Evolutionary conservation across 257 asterid genomes (phyloP), one percentile per base, ranked within the genome.

Genomic region (Solanum appendiculatum): DNA sequence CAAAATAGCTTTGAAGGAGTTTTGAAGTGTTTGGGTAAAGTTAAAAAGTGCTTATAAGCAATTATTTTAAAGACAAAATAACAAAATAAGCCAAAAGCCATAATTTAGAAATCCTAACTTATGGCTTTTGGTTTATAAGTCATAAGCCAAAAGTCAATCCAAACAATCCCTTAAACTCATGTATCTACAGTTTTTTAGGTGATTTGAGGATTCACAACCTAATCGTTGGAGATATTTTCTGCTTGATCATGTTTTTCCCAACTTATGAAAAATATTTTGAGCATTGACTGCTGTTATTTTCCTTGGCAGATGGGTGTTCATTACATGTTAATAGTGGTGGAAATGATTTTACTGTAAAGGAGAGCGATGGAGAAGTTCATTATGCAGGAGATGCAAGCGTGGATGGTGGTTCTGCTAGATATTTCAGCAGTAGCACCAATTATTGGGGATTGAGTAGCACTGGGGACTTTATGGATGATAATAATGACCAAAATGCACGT

Each of bases 381-480:
- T 96, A 92, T 84, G 98, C 94, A 90, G 99, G 98, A 91, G 99
- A 96, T 88, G 86, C 84, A 51, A 86, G 64, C 15, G 91, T 88
- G 27, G 95, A 94, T 73, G 94, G 93, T 86, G 95, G 95, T 87
- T 68, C 92, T 39, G 93, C 94, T 46, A 88, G 87, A 86, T 96
- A 90, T 90, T 92, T 87, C 86, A 88, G 87, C 58, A 84, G 75
- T 54, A 63, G 37, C 73, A 83, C 54, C 70, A 93, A 85, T 56
- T 74, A 84, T 89, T 96, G 99, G 98, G 98, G 98, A 82, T 94
- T 94, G 90, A 92, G 94, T 78, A 96, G 99, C 91, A 92, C 96
- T 5, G 97, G 99, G 13, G 98, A 95, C 92, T 96, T 96, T 93
- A 86, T 96, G 93, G 98, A 96, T 78, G 98, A 92, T 87, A 86